These are phyloP conservation scores for Omphalea diandra DNA, from an alignment of 441 rosid species.

Conservation along the genomic window DNA sequence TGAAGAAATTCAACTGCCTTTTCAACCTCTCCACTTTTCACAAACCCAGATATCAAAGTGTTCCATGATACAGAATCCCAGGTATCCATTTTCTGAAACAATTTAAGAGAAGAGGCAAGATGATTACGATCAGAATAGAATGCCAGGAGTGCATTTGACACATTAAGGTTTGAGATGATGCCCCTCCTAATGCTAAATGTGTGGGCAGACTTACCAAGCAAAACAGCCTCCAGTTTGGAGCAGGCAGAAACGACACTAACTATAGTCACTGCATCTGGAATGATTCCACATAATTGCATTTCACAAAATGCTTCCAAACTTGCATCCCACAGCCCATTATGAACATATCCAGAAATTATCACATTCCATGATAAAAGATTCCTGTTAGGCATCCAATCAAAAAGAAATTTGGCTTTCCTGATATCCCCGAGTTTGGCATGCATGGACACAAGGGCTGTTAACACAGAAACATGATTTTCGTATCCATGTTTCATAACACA, in stretches of 20 bases:
- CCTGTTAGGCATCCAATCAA: slow-evolving; percentile 31
- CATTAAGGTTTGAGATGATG: slow-evolving; percentile 48
- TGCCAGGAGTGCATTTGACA: slow-evolving; percentile 57
- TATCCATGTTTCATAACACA: slow-evolving; percentile 39
- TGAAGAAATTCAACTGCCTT: slow-evolving; percentile 36
- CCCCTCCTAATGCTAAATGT: slow-evolving; percentile 50
- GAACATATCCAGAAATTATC: slow-evolving; percentile 50
- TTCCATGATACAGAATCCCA: slow-evolving; percentile 74
- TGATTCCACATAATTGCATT: slow-evolving; percentile 39
- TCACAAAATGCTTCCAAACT: slow-evolving; percentile 36
- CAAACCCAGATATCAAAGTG: slow-evolving; percentile 65
- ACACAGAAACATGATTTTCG: slow-evolving; percentile 37
- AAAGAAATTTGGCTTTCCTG: slow-evolving; percentile 41
- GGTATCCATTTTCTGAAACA: slow-evolving; percentile 50
- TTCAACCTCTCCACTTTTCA: slow-evolving; percentile 53
- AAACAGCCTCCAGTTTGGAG: slow-evolving; percentile 31
- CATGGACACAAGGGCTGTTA: slow-evolving; percentile 51
- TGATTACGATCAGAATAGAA: slow-evolving; percentile 54
- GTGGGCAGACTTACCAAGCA: slow-evolving; percentile 52
- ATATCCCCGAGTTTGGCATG: slow-evolving; percentile 55
- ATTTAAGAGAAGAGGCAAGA: slow-evolving; percentile 38
- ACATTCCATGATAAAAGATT: slow-evolving; percentile 56
- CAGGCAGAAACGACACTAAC: slow-evolving; percentile 43
- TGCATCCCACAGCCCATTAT: slow-evolving; percentile 38
- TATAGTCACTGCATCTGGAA: slow-evolving; percentile 40